Evolutionary conservation across 2,329 filamentous ascomycete genomes (phyloP).

Genomic region (Westerdykella sp.): DNA sequence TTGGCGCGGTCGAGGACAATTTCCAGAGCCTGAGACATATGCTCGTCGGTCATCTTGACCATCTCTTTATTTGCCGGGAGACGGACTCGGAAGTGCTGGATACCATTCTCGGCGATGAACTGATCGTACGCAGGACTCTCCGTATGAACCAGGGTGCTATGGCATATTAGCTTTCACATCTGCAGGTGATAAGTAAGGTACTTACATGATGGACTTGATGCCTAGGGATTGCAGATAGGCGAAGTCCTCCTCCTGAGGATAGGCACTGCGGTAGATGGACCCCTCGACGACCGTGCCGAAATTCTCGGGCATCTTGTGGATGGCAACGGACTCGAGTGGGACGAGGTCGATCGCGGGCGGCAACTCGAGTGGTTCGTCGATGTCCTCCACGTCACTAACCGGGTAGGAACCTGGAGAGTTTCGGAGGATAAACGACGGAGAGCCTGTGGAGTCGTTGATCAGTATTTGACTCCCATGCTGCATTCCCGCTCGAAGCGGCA

Average conservation of each 20-base stretch:
- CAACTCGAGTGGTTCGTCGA: no score
- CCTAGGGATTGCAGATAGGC: constrained; percentile 60
- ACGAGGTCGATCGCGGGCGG: no score
- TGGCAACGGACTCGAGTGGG: no score
- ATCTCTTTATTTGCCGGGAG: constrained; percentile 84
- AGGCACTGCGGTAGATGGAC: constrained; percentile 74
- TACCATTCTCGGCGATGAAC: constrained; percentile 62
- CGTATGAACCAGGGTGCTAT: constrained; percentile 32
- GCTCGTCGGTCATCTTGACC: constrained; percentile 31
- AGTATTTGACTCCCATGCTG: no score
- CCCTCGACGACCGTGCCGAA: constrained; percentile 69
- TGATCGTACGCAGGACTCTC: constrained; percentile 38
- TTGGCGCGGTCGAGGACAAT: constrained; percentile 66
- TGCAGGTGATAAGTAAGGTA: constrained; percentile 2
- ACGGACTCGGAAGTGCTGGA: constrained; percentile 67
- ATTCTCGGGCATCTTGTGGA: constrained; percentile 52
- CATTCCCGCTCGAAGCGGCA: no score
- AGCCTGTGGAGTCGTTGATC: no score
- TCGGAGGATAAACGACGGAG: no score
- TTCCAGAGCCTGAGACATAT: constrained; percentile 65
- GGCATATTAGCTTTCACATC: neutral
- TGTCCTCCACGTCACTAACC: no score
- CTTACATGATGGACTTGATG: constrained; percentile 74
- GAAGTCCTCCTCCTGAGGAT: constrained; percentile 66
- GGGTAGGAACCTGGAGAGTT: no score